Percentiles rank a stretch among this genome's conserved stretches.
These are phyloP conservation scores for Saccharomycopsis guyanensis DNA, from an alignment of 805 yeast genomes.

Conservation along the genomic window DNA sequence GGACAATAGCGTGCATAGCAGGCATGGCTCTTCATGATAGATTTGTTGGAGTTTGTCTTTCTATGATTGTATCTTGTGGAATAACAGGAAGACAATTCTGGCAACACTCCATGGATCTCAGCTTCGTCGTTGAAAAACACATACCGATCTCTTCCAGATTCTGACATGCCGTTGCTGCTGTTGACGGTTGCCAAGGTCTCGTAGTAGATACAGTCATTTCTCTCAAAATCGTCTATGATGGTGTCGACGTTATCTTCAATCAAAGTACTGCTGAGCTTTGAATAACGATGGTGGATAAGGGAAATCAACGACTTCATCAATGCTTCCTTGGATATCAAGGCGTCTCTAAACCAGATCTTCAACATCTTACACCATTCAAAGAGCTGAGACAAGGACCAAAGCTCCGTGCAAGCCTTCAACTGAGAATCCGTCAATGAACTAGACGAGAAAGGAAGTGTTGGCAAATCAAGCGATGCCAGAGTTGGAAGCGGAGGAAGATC, in stretches of 20 bases:
- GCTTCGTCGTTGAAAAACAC: conserved; percentile 24
- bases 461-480: conserved; percentile 32
- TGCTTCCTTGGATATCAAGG: conserved; percentile 41
- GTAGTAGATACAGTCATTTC: conserved; percentile 36
- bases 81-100: conserved; percentile 30
- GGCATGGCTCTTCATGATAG: conserved; percentile 2
- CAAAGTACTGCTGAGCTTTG: conserved; percentile 42
- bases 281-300: conserved; percentile 42
- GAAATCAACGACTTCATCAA: conserved; percentile 45
- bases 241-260: conserved; percentile 45
- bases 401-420: conserved; percentile 37
- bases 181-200: conserved; percentile 20
- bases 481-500: background rate
- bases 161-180: background rate
- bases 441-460: conserved; percentile 51
- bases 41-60: conserved; percentile 13
- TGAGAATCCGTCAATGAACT: conserved; percentile 41
- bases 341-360: conserved; percentile 46
- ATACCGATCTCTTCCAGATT: conserved; percentile 4
- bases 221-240: conserved; percentile 36
- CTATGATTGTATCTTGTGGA: conserved; percentile 16
- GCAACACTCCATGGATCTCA: conserved; percentile 31
- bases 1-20: conserved; percentile 21
- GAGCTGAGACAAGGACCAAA: conserved; percentile 41
- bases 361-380: conserved; percentile 49